Evolutionary conservation across 495 filamentous ascomycete genomes (phyloP), one percentile per base, ranked within the genome.

Genomic region (Lepidopterella palustris): DNA sequence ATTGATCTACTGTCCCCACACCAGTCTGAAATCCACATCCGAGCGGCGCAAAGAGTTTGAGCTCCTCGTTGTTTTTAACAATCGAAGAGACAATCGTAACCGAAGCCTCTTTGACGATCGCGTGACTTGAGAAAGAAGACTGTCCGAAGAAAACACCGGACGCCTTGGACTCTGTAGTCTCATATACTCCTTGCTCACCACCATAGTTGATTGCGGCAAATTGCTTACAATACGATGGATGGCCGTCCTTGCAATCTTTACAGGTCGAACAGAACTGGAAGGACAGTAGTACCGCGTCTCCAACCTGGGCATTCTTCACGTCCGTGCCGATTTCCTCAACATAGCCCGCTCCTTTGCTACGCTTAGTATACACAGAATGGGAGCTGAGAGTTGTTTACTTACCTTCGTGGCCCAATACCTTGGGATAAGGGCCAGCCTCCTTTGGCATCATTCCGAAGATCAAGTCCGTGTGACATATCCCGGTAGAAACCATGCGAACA

Each of bases 21-120:
- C 60, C 60, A 3, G 53, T 62, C 54, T 62, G 54, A 40, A 62
- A 62, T 9, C 54, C 60, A 26, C 60, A 62, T 29, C 60, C 60
- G 27, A 62, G 52, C 13, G 60, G 60, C 10, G 47, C 45, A 31
- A 62, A 62, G 23, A 62, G 20, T 45, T 62, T 62, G 24, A 62
- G 60, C 13, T 62, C 60, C 4, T 61, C 45, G 23, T 62, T 48
- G 25, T 49, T 45, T 26, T 56, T 54, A 6, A 55, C 35, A 4
- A 50, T 26, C 4, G 10, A 39, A 5, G 49, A 27, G 2, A 61
- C 58, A 55, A 55, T 61, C 4, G 50, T 13, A 0, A 39, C 42
- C 4, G 49, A 47, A 25, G 10, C 48, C 23, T 49, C 58, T 35
- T 55, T 39, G 0, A 61, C 58, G n/a, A 61, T 27, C 3, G 58